A percentile compares a stretch with the other conserved stretches of the same genome.
Evolutionary conservation across 2,329 filamentous ascomycete species (phyloP).

Genomic region (Reticulascus tulasneorum): DNA sequence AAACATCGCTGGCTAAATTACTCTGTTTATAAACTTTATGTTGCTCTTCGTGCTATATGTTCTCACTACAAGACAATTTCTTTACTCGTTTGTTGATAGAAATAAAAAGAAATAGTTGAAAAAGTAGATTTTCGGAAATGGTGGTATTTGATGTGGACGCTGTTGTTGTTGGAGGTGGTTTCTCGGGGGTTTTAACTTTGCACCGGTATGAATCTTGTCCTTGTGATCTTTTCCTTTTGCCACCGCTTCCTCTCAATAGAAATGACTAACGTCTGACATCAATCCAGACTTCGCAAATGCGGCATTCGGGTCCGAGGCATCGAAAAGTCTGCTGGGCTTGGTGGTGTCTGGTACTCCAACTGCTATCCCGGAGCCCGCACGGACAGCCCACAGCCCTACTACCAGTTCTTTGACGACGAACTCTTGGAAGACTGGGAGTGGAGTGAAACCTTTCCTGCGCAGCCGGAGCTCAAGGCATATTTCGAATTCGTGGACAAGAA

Average conservation of each 20-base stretch:
- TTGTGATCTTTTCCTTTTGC: too few relatives aligned
- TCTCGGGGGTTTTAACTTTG: too few relatives aligned
- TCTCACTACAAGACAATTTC: too few relatives aligned
- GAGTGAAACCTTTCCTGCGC: conserved; percentile 47
- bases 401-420: conserved; percentile 50
- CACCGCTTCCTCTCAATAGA: not conserved
- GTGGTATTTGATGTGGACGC: conserved; percentile 42
- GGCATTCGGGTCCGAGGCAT: conserved; percentile 45
- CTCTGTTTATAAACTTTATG: too few relatives aligned
- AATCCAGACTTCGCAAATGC: conserved; percentile 36
- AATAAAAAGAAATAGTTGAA: too few relatives aligned
- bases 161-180: conserved; percentile 41
- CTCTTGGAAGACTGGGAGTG: conserved; percentile 55
- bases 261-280: conserved; percentile 3
- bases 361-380: conserved; percentile 51
- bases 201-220: too few relatives aligned
- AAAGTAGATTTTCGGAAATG: too few relatives aligned
- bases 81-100: too few relatives aligned
- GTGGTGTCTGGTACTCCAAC: conserved; percentile 55
- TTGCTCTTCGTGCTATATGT: too few relatives aligned
- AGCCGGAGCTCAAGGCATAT: conserved; percentile 49
- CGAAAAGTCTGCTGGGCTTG: conserved; percentile 47
- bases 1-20: too few relatives aligned
- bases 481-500: conserved; percentile 55
- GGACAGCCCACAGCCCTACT: conserved; percentile 50